Base-by-base conservation (phyloP, 2,329 filamentous ascomycete genomes). In the Amphichorda felina region DNA sequence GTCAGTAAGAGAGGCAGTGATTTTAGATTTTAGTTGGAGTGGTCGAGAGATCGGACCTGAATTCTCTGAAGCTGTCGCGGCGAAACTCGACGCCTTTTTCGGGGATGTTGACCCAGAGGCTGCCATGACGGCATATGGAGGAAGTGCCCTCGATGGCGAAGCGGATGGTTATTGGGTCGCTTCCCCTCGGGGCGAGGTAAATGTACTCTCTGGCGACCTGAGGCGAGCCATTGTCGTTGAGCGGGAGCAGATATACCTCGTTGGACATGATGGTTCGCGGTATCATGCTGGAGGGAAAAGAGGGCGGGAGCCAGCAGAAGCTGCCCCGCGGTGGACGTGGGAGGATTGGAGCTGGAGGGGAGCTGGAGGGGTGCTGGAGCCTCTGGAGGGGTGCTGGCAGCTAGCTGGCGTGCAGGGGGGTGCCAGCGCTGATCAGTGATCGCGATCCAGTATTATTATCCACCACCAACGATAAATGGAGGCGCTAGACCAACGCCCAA, bases 41-140 rank as follows among this genome's bases (percentile, higher is more conserved):
- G 16, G 17, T 16, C 7, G 8, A 30, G 18, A 37, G 30, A 15
- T 56, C 79, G 56, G 69, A 95, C 89, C 85, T 89, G 72, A 82
- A 93, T 61, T 94, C 82, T 49, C 78, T 76, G 57, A 94, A 98
- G 24, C 72, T 70, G 50, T 82, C 70, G 47, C 91, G 79, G 44
- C 76, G 72, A 53, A 96, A 98, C 30, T 76, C 63, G 34, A 75
- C 64, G 40, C 80, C 87, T 48, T 79, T 68, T 41, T 80, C 73
- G 7, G 91, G 91, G 41, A 96, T 83, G 57, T 98, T 98, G 51
- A 94, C 82, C 89, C 91, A 98, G 43, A 98, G 70, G 53, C 84
- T 95, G 40, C 93, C 91, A 60, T 94, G 71, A 46, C 87, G 77
- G 59, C 88, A 95, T 66, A 98, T 91, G 42, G 89, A 94, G 54